phyloP scores from a whole-genome alignment of 1,139 yeast genomes.

The Scheffersomyces cryptocercus region DNA sequence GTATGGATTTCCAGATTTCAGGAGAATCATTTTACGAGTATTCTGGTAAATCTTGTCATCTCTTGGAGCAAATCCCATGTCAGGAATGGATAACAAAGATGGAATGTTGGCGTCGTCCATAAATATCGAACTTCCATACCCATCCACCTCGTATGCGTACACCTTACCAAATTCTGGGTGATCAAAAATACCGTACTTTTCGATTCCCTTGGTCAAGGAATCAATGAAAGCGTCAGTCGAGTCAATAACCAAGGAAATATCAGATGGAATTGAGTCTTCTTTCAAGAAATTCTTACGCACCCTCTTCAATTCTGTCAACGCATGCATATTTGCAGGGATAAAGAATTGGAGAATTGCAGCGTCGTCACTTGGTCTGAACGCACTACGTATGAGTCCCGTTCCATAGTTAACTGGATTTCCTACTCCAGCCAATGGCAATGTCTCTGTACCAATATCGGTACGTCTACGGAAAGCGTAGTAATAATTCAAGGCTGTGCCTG shows the following conservation, averaged over 20 bases:
- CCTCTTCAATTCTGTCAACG: constrained; percentile 61
- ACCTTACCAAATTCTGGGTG: constrained; percentile 76
- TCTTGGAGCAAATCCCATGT: constrained; percentile 61
- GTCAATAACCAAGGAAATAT: constrained; percentile 12
- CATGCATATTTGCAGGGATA: constrained; percentile 83
- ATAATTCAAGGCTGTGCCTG: constrained; percentile 53
- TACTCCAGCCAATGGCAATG: constrained; percentile 71
- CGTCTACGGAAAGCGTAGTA: constrained; percentile 71
- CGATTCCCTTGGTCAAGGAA: constrained; percentile 56
- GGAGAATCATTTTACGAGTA: constrained; percentile 74
- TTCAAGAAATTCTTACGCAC: constrained; percentile 21
- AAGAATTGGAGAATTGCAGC: constrained; percentile 80
- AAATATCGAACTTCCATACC: constrained; percentile 69
- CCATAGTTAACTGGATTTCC: constrained; percentile 80
- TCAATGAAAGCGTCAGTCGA: constrained; percentile 37
- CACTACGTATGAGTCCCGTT: constrained; percentile 78
- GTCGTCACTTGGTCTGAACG: constrained; percentile 89
- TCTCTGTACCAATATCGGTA: constrained; percentile 79
- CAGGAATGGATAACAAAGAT: constrained; percentile 78
- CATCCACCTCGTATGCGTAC: constrained; percentile 88
- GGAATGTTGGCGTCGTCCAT: constrained; percentile 96
- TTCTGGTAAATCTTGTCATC: constrained; percentile 68
- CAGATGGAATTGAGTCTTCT: constrained; percentile 8
- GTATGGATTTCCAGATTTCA: constrained; percentile 76
- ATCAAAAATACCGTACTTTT: constrained; percentile 59